Conservation (phyloP, 257 asterid genomes). For the Fraxinus americana region DNA sequence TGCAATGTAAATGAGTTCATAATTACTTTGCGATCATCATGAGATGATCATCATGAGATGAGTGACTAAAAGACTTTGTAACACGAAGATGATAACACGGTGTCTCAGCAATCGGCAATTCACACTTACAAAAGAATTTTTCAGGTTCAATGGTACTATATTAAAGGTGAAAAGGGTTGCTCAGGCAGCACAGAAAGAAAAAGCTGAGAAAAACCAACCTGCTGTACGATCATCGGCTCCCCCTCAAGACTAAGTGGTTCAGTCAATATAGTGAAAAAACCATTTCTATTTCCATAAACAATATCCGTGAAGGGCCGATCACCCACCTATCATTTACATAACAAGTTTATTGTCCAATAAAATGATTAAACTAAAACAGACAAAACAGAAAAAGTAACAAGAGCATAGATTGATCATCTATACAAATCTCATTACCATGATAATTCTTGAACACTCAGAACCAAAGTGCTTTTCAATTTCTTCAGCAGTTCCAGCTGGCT, state of each 20-base stretch:
- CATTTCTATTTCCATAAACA: constrained; percentile 85
- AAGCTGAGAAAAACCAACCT: constrained; percentile 51
- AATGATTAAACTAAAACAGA: not conserved
- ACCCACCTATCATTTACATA: constrained; percentile 69
- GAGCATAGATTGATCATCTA: not conserved
- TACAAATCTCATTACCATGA: constrained; percentile 59
- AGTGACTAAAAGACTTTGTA: not conserved
- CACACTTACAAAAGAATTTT: not conserved
- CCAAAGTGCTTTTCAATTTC: constrained; percentile 84
- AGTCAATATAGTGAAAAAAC: constrained; percentile 80
- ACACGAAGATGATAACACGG: not conserved
- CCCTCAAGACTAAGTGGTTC: constrained; percentile 74
- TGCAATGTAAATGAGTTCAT: not conserved
- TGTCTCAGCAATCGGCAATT: not conserved
- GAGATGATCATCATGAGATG: constrained; percentile 4
- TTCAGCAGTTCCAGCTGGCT: constrained; percentile 92
- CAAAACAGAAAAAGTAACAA: constrained; percentile 3
- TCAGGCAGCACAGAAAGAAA: constrained; percentile 12
- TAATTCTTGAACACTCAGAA: constrained; percentile 77
- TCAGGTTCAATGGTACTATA: not conserved
- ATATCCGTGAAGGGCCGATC: constrained; percentile 96
- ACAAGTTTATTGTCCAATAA: constrained; percentile 20
- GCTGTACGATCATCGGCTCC: constrained; percentile 85
- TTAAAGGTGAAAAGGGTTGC: not conserved
- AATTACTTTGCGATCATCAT: not conserved